Evolutionary conservation across 345 rosid species (phyloP).

Genomic region (Citrus inodora): DNA sequence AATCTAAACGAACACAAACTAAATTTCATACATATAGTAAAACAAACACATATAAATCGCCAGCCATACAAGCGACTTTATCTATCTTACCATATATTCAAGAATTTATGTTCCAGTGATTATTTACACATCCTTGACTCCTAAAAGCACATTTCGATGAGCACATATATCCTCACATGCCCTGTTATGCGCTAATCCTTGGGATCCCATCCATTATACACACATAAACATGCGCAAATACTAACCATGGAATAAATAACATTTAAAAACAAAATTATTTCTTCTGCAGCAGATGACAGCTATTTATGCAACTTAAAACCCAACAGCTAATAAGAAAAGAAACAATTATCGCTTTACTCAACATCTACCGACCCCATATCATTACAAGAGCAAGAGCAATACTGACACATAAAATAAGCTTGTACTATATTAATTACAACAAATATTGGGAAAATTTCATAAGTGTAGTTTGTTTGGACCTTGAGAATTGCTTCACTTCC

Average conservation of each 20-base stretch:
- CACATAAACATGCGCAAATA: background rate
- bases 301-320: background rate
- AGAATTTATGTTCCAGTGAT: background rate
- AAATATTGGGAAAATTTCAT: background rate
- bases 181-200: background rate
- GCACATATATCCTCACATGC: background rate
- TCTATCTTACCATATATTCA: background rate
- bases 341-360: background rate
- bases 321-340: background rate
- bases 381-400: background rate
- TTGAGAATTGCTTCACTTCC: constrained; percentile 65
- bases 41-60: no score
- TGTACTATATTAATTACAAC: background rate
- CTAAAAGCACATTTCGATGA: background rate
- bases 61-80: background rate
- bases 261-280: background rate
- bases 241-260: background rate
- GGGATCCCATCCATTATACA: no score
- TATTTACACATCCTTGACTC: background rate
- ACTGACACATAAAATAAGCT: background rate
- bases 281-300: background rate
- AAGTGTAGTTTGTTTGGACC: constrained; percentile 22
- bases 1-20: background rate
- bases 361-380: background rate
- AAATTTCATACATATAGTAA: background rate